Base-by-base conservation (phyloP, 805 yeast genomes). In the Lipomyces spencermartinsiae region DNA sequence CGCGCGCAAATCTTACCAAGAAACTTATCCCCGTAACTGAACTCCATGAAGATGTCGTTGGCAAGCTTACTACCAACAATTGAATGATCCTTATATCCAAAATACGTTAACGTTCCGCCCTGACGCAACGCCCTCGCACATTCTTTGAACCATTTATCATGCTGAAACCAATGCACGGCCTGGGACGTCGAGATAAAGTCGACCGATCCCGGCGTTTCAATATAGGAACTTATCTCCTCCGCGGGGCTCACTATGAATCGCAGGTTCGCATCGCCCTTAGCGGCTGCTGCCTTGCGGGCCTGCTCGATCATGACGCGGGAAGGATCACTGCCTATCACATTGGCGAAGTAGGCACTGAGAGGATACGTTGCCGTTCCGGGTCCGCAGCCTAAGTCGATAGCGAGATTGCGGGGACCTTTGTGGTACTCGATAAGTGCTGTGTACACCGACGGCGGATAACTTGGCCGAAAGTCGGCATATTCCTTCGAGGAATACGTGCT, bases 111-210 rank as follows among this genome's bases (percentile, higher is more conserved):
- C 0, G 93, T 88, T 1, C 95, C 97, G 25, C 82, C 81, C 0
- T 85, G 83, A 62, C 83, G 84, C 67, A 92, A 80, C 14, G 86
- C 79, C 4, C 85, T 74, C 25, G 80, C 78, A 1, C 85, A 81
- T 67, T 85, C 86, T 4, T 77, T 73, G 75, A 86, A 87, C 75
- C 88, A 89, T 35, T 72, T 71, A 0, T 80, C 79, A 67, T 85
- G 88, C 65, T 89, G 83, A 66, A 91, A 85, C 97, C 97, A 93
- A 78, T 93, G 97, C n/a, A 85, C 86, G 67, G 93, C 89, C 76
- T 93, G 93, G 0, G 93, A 97, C n/a, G 89, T 90, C 1, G 92
- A 84, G 14, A 92, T 81, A 73, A 92, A 68, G 75, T 90, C 96
- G 7, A 87, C 85, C 0, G 85, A 76, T 9, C 73, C 73, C 33